Evolutionary conservation across 352 stramenopile species (phyloP).

Genomic region (Phytopythium sindhum): DNA sequence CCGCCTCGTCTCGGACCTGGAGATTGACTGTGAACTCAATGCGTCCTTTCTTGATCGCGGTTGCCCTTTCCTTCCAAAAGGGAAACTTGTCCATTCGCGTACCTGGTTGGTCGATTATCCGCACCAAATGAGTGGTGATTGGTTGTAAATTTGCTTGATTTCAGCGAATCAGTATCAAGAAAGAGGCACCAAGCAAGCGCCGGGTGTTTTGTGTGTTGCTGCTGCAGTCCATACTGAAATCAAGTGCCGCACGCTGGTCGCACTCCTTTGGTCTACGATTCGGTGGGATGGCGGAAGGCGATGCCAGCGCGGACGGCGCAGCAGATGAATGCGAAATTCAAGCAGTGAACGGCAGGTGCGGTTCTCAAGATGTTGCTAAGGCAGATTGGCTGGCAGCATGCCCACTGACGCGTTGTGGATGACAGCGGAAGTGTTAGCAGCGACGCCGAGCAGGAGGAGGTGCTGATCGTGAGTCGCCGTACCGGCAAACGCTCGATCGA

Average conservation of each 20-base stretch:
- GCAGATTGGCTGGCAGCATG: background rate
- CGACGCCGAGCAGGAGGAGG: constrained; percentile 23
- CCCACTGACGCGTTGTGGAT: background rate
- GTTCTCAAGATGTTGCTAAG: too few relatives aligned
- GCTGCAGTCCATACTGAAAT: background rate
- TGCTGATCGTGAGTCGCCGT: constrained; percentile 52
- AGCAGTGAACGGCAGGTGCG: background rate
- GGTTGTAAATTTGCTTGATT: background rate
- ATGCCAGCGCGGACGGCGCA: background rate
- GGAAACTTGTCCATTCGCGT: background rate
- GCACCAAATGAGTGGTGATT: background rate
- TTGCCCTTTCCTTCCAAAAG: constrained; percentile 6
- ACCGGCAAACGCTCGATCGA: constrained; percentile 65
- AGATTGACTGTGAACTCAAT: too few relatives aligned
- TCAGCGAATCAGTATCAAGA: background rate
- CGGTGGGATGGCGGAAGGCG: background rate
- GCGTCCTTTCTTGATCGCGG: constrained; percentile 1
- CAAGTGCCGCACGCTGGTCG: background rate
- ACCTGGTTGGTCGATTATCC: constrained; percentile 1
- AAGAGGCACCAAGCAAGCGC: background rate
- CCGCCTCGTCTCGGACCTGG: too few relatives aligned
- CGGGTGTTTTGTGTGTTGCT: background rate
- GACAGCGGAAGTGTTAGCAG: background rate
- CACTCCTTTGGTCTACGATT: background rate
- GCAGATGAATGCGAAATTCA: background rate